Evolutionary conservation across 371 early-diverging fungal genomes (phyloP), one percentile per base, ranked within the genome.

Genomic region (Funneliformis caledonium): DNA sequence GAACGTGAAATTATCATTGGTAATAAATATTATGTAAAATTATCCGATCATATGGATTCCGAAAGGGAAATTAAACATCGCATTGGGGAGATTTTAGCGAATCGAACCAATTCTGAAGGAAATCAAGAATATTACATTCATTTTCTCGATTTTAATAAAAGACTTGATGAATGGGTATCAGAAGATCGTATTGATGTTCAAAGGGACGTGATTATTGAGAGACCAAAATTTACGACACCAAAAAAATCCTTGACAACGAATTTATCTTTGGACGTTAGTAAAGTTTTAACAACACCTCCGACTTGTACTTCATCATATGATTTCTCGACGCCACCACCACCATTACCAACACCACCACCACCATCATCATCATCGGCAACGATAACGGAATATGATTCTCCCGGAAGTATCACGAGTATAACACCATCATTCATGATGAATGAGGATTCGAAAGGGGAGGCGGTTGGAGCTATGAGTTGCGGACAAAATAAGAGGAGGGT

Each of bases 141-240:
- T 85, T 99, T 98, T 85, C 92, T 95, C 9, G 96, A 96, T 70
- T 99, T 96, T 87, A 99, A 99, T 89, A 99, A 98, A 85, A 95
- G 99, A 65, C 88, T 99, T 74, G 99, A 99, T 87, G 97, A 98
- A 85, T 99, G 99, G 99, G 95, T 99, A 0, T 69, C 91, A 0
- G 90, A 89, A 22, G 83, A 87, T 0, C 86, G 93, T n/a, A 84
- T 98, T 22, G 92, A 96, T 65, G 85, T 97, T 31, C 84, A 87
- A 31, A 86, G 91, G 74, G 89, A 88, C 26, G 70, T 33, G 10
- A 19, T 19, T 37, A 6, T 26, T 43, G 16, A 69, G 1, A 60
- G 45, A 45, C 64, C 2, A 82, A 80, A 45, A 83, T 81, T 82
- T 81, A 50, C 69, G 78, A 73, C 64, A 79, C 45, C 9, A 81